These are phyloP conservation scores for Linum usitatissimum DNA, from an alignment of 345 rosid species.

Conservation along the genomic window DNA sequence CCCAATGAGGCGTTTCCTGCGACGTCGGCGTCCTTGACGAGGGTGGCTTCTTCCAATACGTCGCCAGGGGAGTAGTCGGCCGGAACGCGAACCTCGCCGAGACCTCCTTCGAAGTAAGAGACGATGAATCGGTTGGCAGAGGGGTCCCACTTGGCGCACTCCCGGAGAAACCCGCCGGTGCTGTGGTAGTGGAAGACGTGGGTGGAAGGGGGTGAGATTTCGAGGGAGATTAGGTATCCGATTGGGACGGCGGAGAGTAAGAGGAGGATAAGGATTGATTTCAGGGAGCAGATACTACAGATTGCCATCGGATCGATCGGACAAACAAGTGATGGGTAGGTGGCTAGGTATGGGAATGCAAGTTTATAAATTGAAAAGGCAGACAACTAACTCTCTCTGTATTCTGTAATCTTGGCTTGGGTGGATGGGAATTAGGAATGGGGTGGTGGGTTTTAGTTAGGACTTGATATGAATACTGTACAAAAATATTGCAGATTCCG, in stretches of 20 bases:
- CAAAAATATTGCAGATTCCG: too few species aligned
- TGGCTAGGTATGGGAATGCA: too few species aligned
- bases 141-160: slow-evolving; percentile 89
- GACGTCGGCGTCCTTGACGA: slow-evolving; percentile 58
- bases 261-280: slow-evolving; percentile 29
- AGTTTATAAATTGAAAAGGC: too few species aligned
- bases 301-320: neutral
- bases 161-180: slow-evolving; percentile 67
- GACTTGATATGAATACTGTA: too few species aligned
- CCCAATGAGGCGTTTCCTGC: slow-evolving; percentile 66
- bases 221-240: slow-evolving; percentile 51
- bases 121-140: slow-evolving; percentile 57
- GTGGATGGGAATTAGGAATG: too few species aligned
- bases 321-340: too few species aligned
- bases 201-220: slow-evolving; percentile 41
- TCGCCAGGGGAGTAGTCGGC: slow-evolving; percentile 15
- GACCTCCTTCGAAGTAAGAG: slow-evolving; percentile 66
- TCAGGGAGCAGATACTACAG: slow-evolving; percentile 27
- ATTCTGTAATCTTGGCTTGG: too few species aligned
- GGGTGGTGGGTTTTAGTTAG: too few species aligned
- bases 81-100: slow-evolving; percentile 56
- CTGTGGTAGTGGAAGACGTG: slow-evolving; percentile 64
- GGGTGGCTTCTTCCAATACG: slow-evolving; percentile 38
- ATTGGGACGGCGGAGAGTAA: slow-evolving; percentile 58
- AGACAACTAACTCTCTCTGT: too few species aligned